phyloP scores from a whole-genome alignment of 192 early-diverging fungal genomes.

The Coemansia sp. region DNA sequence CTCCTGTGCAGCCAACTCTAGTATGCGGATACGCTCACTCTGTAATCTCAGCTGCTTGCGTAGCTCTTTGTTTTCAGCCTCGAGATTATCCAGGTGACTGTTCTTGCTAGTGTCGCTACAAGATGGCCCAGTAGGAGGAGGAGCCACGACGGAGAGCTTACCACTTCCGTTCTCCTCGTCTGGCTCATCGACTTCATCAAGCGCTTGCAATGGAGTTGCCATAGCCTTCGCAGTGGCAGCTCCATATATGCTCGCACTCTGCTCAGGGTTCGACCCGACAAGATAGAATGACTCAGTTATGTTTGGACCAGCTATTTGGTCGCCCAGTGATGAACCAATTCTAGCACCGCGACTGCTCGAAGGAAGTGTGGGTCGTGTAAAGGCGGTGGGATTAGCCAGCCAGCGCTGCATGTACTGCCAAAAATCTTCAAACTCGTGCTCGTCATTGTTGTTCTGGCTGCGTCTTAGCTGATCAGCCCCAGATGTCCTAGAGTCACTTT shows the following conservation, averaged over 20 bases:
- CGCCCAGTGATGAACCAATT: background rate
- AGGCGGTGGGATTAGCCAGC: slow-evolving; percentile 48
- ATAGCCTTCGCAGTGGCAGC: background rate
- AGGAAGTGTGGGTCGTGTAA: slow-evolving; percentile 27
- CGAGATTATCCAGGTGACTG: background rate
- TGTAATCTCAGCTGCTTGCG: slow-evolving; percentile 19
- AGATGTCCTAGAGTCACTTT: background rate
- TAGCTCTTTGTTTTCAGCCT: slow-evolving; percentile 33
- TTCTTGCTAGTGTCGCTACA: background rate
- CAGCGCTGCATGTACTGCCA: slow-evolving; percentile 56
- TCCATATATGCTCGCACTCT: slow-evolving; percentile 35
- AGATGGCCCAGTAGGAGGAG: background rate
- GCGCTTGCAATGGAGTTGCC: slow-evolving; percentile 19
- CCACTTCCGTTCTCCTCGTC: background rate
- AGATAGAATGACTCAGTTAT: slow-evolving; percentile 55
- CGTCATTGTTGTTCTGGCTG: slow-evolving; percentile 8
- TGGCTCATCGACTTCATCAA: slow-evolving; percentile 24
- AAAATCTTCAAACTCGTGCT: slow-evolving; percentile 51
- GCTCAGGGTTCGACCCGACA: slow-evolving; percentile 39
- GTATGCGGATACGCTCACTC: slow-evolving; percentile 36
- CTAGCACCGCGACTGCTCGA: background rate
- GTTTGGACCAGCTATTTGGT: slow-evolving; percentile 11
- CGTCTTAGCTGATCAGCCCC: background rate
- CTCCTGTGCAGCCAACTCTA: slow-evolving; percentile 51
- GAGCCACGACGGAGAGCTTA: background rate